A percentile compares a stretch with the other conserved stretches of the same genome.
Conservation (phyloP, 139 green algal species). For the Chlorella vulgaris region DNA sequence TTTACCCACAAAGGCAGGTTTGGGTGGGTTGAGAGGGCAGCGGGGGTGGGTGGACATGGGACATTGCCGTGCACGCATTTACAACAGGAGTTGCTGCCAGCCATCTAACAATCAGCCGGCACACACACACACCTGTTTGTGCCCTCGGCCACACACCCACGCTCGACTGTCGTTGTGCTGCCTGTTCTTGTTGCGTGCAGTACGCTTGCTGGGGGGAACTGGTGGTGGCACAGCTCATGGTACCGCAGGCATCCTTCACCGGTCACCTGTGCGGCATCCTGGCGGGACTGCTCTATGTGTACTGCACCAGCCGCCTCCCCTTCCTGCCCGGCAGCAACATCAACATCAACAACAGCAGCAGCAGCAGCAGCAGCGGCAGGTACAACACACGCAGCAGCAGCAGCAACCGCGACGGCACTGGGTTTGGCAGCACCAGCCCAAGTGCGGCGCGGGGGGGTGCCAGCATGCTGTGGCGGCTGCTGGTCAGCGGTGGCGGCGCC, state of each 20-base stretch:
- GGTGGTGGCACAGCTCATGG: conserved; percentile 62
- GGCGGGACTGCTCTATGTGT: conserved; percentile 70
- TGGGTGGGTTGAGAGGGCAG: too few relatives aligned
- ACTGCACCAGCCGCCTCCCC: conserved; percentile 25
- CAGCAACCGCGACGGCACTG: too few relatives aligned
- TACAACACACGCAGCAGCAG: not conserved
- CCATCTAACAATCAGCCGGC: too few relatives aligned
- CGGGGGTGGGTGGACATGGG: too few relatives aligned
- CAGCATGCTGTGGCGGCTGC: too few relatives aligned
- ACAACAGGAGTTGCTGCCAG: too few relatives aligned
- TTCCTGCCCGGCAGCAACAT: not conserved
- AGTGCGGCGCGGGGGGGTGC: not conserved
- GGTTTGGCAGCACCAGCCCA: too few relatives aligned
- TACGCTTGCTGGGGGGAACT: conserved; percentile 75
- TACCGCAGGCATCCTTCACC: conserved; percentile 67
- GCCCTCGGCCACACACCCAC: too few relatives aligned
- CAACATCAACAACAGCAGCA: not conserved
- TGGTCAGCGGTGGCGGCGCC: too few relatives aligned
- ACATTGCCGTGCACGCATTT: too few relatives aligned
- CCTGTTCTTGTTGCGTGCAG: conserved; percentile 26
- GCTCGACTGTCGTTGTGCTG: too few relatives aligned
- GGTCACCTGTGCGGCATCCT: conserved; percentile 80
- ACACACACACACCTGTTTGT: too few relatives aligned
- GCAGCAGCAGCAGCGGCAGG: not conserved
- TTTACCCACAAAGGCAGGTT: conserved; percentile 75